Percentiles rank a stretch among this genome's conserved stretches.
These are phyloP conservation scores for Vigna mungo DNA, from an alignment of 306 rosid species.

Conservation along the genomic window DNA sequence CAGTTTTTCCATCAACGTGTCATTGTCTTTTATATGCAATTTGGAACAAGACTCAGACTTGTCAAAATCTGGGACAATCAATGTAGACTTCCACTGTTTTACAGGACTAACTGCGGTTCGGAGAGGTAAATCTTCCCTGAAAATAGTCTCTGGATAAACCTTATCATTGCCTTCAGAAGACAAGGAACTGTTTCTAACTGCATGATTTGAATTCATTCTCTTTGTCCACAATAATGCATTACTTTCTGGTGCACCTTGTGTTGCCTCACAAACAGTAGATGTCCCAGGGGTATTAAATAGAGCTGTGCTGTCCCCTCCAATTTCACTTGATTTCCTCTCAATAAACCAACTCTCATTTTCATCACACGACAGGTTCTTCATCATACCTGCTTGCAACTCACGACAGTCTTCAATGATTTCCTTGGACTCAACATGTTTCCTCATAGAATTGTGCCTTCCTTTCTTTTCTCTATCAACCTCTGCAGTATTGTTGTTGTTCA, in stretches of 20 bases:
- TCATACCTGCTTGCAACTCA: conserved; percentile 30
- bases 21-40: conserved; percentile 60
- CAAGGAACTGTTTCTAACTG: conserved; percentile 49
- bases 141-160: conserved; percentile 47
- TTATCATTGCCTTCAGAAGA: conserved; percentile 49
- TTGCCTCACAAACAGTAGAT: conserved; percentile 37
- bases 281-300: conserved; percentile 40
- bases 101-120: conserved; percentile 56
- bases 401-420: conserved; percentile 32
- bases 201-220: conserved; percentile 41
- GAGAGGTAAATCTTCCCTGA: conserved; percentile 50
- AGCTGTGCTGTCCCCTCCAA: conserved; percentile 38
- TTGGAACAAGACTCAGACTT: conserved; percentile 48
- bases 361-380: conserved; percentile 40
- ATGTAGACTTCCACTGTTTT: conserved; percentile 53
- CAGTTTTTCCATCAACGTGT: conserved; percentile 72
- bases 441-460: conserved; percentile 37
- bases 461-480: conserved; percentile 40
- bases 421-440: conserved; percentile 41
- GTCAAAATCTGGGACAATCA: conserved; percentile 50
- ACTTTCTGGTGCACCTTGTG: conserved; percentile 46
- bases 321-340: conserved; percentile 42
- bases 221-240: conserved; percentile 29
- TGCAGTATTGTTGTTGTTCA: conserved; percentile 21
- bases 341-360: conserved; percentile 37